Evolutionary conservation across 441 rosid species (phyloP).

Genomic region (Populus hybrid): DNA sequence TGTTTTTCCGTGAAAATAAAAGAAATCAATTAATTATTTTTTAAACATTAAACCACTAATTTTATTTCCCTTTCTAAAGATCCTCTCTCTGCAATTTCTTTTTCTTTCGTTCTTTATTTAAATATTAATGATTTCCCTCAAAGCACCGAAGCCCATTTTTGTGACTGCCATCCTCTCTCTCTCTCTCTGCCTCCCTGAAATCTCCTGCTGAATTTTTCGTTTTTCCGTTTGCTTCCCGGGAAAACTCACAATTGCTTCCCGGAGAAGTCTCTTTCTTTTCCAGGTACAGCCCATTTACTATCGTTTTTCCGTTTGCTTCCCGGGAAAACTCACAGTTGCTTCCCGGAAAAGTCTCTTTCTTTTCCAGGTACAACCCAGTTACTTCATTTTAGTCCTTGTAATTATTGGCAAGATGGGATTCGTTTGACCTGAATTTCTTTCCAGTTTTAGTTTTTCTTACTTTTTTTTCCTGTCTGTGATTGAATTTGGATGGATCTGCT

Average conservation of each 20-base stretch:
- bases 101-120: background rate
- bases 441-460: background rate
- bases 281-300: background rate
- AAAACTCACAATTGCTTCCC: background rate
- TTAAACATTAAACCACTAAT: no score
- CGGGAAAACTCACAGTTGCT: background rate
- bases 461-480: background rate
- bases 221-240: conserved; percentile 19
- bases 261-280: background rate
- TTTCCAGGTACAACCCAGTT: conserved; percentile 3
- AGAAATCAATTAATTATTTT: no score
- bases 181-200: background rate
- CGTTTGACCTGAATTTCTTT: background rate
- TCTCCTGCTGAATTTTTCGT: background rate
- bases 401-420: background rate
- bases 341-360: background rate
- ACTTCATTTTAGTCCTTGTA: background rate
- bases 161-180: background rate
- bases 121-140: background rate
- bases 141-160: background rate
- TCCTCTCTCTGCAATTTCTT: background rate
- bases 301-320: conserved; percentile 17
- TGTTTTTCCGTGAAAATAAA: no score
- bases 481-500: background rate
- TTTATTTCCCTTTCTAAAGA: no score